Evolutionary conservation across 345 rosid genomes (phyloP).

Genomic region (Brassica incana): DNA sequence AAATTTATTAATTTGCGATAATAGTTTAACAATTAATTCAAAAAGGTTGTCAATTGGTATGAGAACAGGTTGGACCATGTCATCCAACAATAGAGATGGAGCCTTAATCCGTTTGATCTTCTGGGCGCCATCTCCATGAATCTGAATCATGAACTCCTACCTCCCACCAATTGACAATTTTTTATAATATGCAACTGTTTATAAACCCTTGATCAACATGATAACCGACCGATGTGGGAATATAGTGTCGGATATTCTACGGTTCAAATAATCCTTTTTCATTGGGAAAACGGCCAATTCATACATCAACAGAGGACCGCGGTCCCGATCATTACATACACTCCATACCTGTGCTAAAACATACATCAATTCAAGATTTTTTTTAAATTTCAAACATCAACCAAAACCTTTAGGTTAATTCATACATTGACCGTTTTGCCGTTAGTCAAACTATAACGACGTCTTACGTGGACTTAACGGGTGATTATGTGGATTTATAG

Average conservation of each 20-base stretch:
- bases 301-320: too few relatives aligned
- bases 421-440: too few relatives aligned
- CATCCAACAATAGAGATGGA: not conserved
- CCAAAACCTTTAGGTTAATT: too few relatives aligned
- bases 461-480: not conserved
- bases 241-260: not conserved
- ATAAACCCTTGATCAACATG: not conserved
- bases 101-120: not conserved
- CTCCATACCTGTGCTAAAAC: too few relatives aligned
- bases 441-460: too few relatives aligned
- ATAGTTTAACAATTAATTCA: not conserved
- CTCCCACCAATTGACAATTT: too few relatives aligned
- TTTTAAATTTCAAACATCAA: too few relatives aligned
- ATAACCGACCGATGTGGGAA: not conserved
- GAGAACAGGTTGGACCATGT: not conserved
- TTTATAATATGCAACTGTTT: not conserved
- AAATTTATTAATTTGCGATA: too few relatives aligned
- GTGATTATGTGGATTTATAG: not conserved
- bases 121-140: not conserved
- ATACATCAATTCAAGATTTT: too few relatives aligned
- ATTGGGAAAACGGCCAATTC: too few relatives aligned
- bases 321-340: too few relatives aligned
- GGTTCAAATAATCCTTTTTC: not conserved
- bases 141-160: not conserved
- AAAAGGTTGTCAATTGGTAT: not conserved